phyloP scores from a whole-genome alignment of 805 yeast genomes.

The Pichia ethanolica region DNA sequence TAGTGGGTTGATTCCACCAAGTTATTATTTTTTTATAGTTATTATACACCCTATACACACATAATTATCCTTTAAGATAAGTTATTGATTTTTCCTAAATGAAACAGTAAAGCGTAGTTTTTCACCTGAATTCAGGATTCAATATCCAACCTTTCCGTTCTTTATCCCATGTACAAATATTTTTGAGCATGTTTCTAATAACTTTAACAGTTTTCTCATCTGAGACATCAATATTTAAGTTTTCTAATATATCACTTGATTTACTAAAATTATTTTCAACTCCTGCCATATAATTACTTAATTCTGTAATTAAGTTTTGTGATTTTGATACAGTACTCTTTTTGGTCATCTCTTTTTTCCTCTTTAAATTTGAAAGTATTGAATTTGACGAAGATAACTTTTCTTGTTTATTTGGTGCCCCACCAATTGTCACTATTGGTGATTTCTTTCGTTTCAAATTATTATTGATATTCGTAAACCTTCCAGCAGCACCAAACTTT shows the following conservation, averaged over 20 bases:
- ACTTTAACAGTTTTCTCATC: constrained; percentile 50
- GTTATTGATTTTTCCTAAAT: too few relatives aligned
- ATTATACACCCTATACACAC: too few relatives aligned
- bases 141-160: constrained; percentile 55
- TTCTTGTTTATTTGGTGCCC: not conserved
- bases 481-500: constrained; percentile 78
- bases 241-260: constrained; percentile 23
- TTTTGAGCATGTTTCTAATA: constrained; percentile 60
- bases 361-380: constrained; percentile 42
- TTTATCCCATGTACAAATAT: constrained; percentile 64
- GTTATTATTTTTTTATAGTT: too few relatives aligned
- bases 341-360: constrained; percentile 27
- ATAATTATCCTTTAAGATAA: too few relatives aligned
- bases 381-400: constrained; percentile 34
- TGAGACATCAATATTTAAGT: constrained; percentile 28
- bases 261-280: constrained; percentile 26
- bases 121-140: constrained; percentile 42
- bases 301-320: constrained; percentile 14
- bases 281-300: constrained; percentile 24
- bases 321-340: constrained; percentile 5
- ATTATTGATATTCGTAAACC: constrained; percentile 9
- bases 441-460: not conserved
- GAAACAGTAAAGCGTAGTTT: too few relatives aligned
- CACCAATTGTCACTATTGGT: not conserved
- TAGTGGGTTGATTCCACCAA: too few relatives aligned